Base-by-base conservation (phyloP, 352 stramenopile genomes). In the Salisapilia sapeloensis region DNA sequence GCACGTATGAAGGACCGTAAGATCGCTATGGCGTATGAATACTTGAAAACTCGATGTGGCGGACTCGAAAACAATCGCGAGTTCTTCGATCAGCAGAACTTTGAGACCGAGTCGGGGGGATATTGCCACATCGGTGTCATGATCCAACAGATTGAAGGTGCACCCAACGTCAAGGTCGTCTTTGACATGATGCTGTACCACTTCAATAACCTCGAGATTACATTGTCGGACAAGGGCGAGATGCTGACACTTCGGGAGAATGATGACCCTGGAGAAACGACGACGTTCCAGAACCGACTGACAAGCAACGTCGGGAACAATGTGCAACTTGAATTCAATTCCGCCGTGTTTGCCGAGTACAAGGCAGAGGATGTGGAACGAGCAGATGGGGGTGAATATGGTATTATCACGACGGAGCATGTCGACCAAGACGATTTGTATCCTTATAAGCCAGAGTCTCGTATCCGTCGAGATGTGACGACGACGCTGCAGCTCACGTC, bases 131-230 rank as follows among this genome's bases (percentile, higher is more conserved):
- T n/a, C n/a, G n/a, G n/a, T n/a, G n/a, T n/a, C n/a, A n/a, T n/a
- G n/a, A 48, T 57, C 21, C 30, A 44, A 27, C 41, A 39, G 31
- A 49, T 67, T 29, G 44, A 57, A 23, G 35, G 15, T 6, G 18
- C 10, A 4, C 38, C 34, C 22, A 60, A 43, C n/a, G 56, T 62
- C n/a, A 53, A 55, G 32, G 39, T 52, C 26, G 58, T 75, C 12
- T 76, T 56, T 22, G 60, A 80, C 10, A 44, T 53, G 10, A 35
- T 71, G 7, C 29, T 57, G 7, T 59, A 46, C 11, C 70, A 61
- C 43, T 49, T 60, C 27, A 22, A 55, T 10, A 72, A 67, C 21
- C 57, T 76, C 46, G 58, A 80, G 35, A 76, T 75, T 30, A 60
- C 39, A 2, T 59, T 80, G 13, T 66, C 58, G 2, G n/a, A n/a